phyloP scores from a whole-genome alignment of 176 grass and related monocot species.

The Musa beccarii region DNA sequence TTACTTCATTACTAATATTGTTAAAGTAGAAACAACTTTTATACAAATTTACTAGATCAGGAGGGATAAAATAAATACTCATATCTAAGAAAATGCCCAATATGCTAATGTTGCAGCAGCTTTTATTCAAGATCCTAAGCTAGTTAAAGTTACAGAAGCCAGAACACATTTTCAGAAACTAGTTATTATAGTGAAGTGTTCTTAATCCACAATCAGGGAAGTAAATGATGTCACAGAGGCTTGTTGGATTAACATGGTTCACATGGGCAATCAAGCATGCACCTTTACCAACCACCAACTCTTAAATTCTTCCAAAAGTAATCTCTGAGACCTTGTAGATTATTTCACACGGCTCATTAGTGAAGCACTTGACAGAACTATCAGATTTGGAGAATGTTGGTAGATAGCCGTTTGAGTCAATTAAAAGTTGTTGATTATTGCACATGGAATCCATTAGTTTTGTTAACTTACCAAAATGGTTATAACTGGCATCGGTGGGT shows the following conservation, averaged over 20 bases:
- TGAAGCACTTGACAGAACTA: neutral
- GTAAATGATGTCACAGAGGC: neutral
- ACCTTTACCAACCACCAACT: neutral
- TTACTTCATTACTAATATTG: no score
- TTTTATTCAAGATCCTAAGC: neutral
- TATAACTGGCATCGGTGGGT: conserved; percentile 49
- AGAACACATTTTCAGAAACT: no score
- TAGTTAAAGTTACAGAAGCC: no score
- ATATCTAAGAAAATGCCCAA: neutral
- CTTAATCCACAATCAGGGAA: no score
- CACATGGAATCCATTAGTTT: neutral
- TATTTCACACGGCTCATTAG: neutral
- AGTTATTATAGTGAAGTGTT: no score
- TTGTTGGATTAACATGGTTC: neutral
- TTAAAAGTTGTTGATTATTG: neutral
- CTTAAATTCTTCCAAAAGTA: no score
- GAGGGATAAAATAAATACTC: neutral
- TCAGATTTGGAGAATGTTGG: neutral
- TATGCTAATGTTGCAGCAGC: neutral
- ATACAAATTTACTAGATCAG: neutral
- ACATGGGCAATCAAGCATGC: neutral
- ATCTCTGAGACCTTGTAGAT: neutral
- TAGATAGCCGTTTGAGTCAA: neutral
- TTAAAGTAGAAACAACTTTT: no score
- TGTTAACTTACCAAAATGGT: conserved; percentile 60